Conservation (phyloP, 805 yeast genomes). For the Yamadazyma paraphyllophila region DNA sequence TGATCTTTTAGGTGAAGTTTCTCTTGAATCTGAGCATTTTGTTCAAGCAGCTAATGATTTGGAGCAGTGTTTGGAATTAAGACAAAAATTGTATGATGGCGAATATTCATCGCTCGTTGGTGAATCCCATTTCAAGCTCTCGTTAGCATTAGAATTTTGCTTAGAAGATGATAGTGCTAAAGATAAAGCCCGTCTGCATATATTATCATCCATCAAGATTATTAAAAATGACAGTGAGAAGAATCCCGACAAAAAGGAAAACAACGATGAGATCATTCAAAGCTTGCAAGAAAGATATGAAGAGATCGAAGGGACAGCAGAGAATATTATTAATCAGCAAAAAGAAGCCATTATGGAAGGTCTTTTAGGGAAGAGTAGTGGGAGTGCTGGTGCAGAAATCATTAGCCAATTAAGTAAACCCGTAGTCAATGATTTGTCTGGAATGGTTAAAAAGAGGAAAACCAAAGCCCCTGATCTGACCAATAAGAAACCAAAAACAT, state of each 20-base stretch:
- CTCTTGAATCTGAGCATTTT: slow-evolving; percentile 87
- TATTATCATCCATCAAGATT: slow-evolving; percentile 50
- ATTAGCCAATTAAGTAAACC: slow-evolving; percentile 10
- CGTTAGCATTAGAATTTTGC: slow-evolving; percentile 73
- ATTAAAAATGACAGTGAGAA: slow-evolving; percentile 42
- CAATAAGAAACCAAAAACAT: slow-evolving; percentile 1
- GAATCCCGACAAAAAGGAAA: slow-evolving; percentile 33
- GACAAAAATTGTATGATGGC: slow-evolving; percentile 49
- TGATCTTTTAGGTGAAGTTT: slow-evolving; percentile 83
- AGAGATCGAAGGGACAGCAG: slow-evolving; percentile 54
- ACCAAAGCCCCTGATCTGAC: slow-evolving; percentile 12
- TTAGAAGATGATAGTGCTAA: slow-evolving; percentile 50
- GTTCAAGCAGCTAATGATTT: slow-evolving; percentile 74
- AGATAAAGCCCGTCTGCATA: slow-evolving; percentile 51
- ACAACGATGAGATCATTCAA: slow-evolving; percentile 46
- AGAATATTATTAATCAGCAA: slow-evolving; percentile 47
- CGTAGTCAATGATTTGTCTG: slow-evolving; percentile 58
- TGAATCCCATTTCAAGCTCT: slow-evolving; percentile 78
- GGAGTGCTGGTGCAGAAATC: slow-evolving; percentile 16
- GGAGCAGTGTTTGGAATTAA: slow-evolving; percentile 51
- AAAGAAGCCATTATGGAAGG: slow-evolving; percentile 56
- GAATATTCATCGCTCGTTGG: slow-evolving; percentile 58
- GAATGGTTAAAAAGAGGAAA: slow-evolving; percentile 59
- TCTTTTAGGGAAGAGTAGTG: slow-evolving; percentile 44
- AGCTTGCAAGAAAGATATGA: slow-evolving; percentile 56